Evolutionary conservation across 108 stramenopile species (phyloP).

Genomic region (Discostella pseudostelligera): DNA sequence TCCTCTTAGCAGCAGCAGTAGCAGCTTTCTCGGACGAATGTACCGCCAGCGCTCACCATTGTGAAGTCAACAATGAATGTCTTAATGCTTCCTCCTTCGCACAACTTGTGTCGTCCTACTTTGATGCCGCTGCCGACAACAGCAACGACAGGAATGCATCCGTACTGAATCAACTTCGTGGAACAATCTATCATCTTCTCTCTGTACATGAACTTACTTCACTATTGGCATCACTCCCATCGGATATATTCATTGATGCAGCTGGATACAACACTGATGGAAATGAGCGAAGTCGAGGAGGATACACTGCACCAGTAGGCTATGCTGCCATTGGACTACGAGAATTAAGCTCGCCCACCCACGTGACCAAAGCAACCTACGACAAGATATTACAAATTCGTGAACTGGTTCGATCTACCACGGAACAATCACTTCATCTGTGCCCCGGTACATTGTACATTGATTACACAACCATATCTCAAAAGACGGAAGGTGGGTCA

Average conservation of each 20-base stretch:
- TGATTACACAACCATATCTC: constrained; percentile 45
- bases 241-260: constrained; percentile 19
- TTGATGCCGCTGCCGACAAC: constrained; percentile 2
- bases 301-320: constrained; percentile 21
- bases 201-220: constrained; percentile 3
- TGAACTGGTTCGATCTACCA: constrained; percentile 33
- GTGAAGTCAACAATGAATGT: not conserved
- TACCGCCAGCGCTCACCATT: not conserved
- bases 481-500: constrained; percentile 39
- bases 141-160: constrained; percentile 1
- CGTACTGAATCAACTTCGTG: constrained; percentile 20
- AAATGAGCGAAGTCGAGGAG: not conserved
- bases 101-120: constrained; percentile 14
- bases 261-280: constrained; percentile 20
- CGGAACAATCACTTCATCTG: constrained; percentile 31
- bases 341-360: constrained; percentile 26
- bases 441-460: constrained; percentile 43
- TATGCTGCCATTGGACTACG: constrained; percentile 31
- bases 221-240: constrained; percentile 13
- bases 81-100: constrained; percentile 11
- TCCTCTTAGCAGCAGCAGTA: not conserved
- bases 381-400: constrained; percentile 31
- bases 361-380: constrained; percentile 9
- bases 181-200: constrained; percentile 17
- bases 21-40: not conserved